Conservation (phyloP, 164 flowering plant genomes). For the Nelumbo lutea region DNA sequence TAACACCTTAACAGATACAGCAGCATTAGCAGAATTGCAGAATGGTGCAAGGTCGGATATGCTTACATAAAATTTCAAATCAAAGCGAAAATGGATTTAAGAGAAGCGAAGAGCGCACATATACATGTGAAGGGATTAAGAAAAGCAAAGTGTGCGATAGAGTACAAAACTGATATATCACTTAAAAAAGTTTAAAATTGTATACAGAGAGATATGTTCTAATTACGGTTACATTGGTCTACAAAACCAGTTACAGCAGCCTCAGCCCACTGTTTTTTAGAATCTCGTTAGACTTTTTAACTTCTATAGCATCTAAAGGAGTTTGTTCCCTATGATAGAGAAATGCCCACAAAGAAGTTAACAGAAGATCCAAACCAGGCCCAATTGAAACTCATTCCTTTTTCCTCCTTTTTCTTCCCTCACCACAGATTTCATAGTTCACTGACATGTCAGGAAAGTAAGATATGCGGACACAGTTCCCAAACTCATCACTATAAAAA, state of each 20-base stretch:
- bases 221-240: conserved; percentile 9
- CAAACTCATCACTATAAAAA: not conserved
- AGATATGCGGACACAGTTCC: not conserved
- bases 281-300: conserved; percentile 4
- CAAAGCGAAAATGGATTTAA: not conserved
- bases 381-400: not conserved
- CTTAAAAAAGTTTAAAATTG: conserved; percentile 11
- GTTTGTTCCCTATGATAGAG: not conserved
- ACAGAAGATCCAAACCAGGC: conserved; percentile 1
- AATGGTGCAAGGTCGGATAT: too few relatives aligned
- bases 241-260: conserved; percentile 17
- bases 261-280: conserved; percentile 4
- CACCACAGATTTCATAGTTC: conserved; percentile 5
- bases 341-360: not conserved
- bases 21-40: too few relatives aligned
- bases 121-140: too few relatives aligned
- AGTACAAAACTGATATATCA: conserved; percentile 2
- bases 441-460: not conserved
- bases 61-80: too few relatives aligned
- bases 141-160: too few relatives aligned
- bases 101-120: not conserved
- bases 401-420: not conserved
- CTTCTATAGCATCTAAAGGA: not conserved
- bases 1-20: too few relatives aligned
- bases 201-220: conserved; percentile 10